A percentile compares a stretch with the other conserved stretches of the same genome.
These are phyloP conservation scores for Oropetium thomaeum DNA, from an alignment of 176 grass and related monocot genomes.

Conservation along the genomic window DNA sequence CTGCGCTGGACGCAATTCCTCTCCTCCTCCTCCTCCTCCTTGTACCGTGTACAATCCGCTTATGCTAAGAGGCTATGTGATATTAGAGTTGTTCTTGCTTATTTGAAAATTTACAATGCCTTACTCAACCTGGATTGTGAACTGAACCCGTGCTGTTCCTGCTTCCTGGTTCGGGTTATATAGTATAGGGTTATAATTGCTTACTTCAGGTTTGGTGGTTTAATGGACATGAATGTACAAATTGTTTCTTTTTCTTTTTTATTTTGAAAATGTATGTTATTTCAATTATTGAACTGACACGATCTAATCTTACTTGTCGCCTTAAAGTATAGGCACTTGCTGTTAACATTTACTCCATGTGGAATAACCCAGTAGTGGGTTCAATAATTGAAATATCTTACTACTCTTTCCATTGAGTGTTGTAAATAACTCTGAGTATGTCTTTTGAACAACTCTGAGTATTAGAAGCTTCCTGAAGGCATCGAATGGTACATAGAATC, in stretches of 20 bases:
- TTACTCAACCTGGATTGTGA: slow-evolving; percentile 2
- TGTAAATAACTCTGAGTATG: not conserved
- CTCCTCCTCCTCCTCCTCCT: not conserved
- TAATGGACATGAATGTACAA: not conserved
- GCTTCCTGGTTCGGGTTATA: not conserved
- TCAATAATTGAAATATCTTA: not conserved
- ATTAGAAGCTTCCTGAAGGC: not conserved
- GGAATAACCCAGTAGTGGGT: slow-evolving; percentile 18
- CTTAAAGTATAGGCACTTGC: slow-evolving; percentile 4
- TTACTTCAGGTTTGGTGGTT: not conserved
- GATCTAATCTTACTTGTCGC: slow-evolving; percentile 15
- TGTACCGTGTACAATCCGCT: slow-evolving; percentile 36
- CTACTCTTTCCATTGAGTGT: not conserved
- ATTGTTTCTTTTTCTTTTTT: too few relatives aligned
- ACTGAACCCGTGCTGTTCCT: not conserved
- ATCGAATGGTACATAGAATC: not conserved
- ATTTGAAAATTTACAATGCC: not conserved
- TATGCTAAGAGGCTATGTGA: slow-evolving; percentile 30
- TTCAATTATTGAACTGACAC: not conserved
- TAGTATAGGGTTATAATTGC: not conserved
- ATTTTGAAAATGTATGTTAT: too few relatives aligned
- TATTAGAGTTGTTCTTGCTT: slow-evolving; percentile 31
- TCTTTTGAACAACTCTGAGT: not conserved
- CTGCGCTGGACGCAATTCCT: slow-evolving; percentile 14
- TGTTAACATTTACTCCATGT: slow-evolving; percentile 16